Percentiles rank a stretch among this genome's conserved stretches.
These are phyloP conservation scores for Ampelocalamus luodianensis DNA, from an alignment of 176 grass and related monocot genomes.

Conservation along the genomic window DNA sequence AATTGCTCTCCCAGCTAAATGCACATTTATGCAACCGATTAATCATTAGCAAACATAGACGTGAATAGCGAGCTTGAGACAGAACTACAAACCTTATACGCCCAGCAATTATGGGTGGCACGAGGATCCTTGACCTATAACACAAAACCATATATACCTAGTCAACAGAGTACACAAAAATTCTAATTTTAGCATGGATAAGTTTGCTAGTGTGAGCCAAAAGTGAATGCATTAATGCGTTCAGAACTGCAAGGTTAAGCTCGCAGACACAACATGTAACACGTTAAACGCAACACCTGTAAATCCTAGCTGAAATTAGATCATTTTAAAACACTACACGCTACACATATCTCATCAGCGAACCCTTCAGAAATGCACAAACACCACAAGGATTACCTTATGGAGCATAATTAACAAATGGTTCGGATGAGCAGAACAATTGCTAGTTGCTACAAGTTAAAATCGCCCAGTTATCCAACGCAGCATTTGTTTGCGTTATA, in stretches of 20 bases:
- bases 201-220: not conserved
- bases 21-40: constrained; percentile 12
- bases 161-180: not conserved
- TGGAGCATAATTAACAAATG: not conserved
- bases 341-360: not conserved
- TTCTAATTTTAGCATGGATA: not conserved
- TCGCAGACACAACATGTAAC: not conserved
- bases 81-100: constrained; percentile 73
- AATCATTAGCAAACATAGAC: not conserved
- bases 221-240: not conserved
- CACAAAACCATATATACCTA: constrained; percentile 32
- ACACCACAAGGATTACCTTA: not conserved
- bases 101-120: constrained; percentile 97
- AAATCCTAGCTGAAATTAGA: not conserved
- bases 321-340: not conserved
- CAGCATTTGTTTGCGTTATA: not conserved
- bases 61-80: constrained; percentile 10
- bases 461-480: not conserved
- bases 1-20: constrained; percentile 82
- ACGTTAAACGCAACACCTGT: not conserved
- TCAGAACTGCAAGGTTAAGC: constrained; percentile 1
- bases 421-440: not conserved
- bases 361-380: not conserved
- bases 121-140: constrained; percentile 77
- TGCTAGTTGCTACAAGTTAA: not conserved